These are phyloP conservation scores for Didymella glomerata DNA, from an alignment of 2,329 filamentous ascomycete genomes.

Conservation along the genomic window DNA sequence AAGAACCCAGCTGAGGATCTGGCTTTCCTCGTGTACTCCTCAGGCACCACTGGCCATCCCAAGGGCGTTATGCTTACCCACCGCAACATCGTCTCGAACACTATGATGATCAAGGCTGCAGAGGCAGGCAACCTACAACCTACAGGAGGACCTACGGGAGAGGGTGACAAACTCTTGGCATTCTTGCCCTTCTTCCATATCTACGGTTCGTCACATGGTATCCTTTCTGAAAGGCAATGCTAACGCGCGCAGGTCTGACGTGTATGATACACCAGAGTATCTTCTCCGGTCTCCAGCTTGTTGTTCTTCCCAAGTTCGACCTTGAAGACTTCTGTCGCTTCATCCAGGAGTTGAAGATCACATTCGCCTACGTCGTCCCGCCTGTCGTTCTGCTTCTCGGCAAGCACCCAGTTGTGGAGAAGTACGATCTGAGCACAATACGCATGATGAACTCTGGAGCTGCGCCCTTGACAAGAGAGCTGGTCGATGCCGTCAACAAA, in stretches of 20 bases:
- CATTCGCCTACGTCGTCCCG: slow-evolving; percentile 82
- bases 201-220: slow-evolving; percentile 66
- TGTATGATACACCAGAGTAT: slow-evolving; percentile 75
- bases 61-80: slow-evolving; percentile 93
- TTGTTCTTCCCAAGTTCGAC: slow-evolving; percentile 83
- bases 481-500: slow-evolving; percentile 77
- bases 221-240: background rate
- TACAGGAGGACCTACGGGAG: slow-evolving; percentile 66
- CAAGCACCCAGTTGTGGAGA: slow-evolving; percentile 78
- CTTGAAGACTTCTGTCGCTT: slow-evolving; percentile 78
- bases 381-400: slow-evolving; percentile 82
- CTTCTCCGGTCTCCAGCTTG: slow-evolving; percentile 69
- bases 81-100: slow-evolving; percentile 80
- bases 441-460: slow-evolving; percentile 89
- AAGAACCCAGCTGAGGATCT: slow-evolving; percentile 72
- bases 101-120: slow-evolving; percentile 53
- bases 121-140: slow-evolving; percentile 63
- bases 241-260: slow-evolving; percentile 65
- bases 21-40: slow-evolving; percentile 86
- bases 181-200: slow-evolving; percentile 93
- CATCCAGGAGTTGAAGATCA: slow-evolving; percentile 78
- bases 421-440: slow-evolving; percentile 81
- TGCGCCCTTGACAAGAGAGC: slow-evolving; percentile 81
- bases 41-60: slow-evolving; percentile 87
- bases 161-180: slow-evolving; percentile 76